phyloP scores from a whole-genome alignment of 139 green algal genomes.

The Chlamydomonas sphaeroides region DNA sequence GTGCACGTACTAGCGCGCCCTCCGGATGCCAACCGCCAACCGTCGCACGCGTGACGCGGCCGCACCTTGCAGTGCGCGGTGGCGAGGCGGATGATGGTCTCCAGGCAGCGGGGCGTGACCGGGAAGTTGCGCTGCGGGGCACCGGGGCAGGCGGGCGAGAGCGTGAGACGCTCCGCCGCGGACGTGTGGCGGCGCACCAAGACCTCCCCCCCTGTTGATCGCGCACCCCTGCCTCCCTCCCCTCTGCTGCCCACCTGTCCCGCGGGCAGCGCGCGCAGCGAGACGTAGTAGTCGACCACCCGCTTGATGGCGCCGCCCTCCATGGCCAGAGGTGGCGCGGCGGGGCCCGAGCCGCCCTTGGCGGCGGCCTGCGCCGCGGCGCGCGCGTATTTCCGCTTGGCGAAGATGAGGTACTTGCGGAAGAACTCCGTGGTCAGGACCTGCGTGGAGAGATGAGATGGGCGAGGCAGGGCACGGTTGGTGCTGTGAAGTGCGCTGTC shows the following conservation, averaged over 20 bases:
- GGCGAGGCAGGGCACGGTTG: no score
- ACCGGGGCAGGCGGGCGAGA: no score
- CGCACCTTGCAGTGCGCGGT: conserved; percentile 93
- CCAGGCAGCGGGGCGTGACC: conserved; percentile 89
- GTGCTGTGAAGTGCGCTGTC: no score
- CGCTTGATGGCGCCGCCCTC: conserved; percentile 60
- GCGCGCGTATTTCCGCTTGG: conserved; percentile 52
- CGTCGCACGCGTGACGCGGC: no score
- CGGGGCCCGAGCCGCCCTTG: background rate
- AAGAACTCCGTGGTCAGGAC: conserved; percentile 76
- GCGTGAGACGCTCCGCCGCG: no score
- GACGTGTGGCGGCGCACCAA: no score
- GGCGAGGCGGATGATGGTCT: conserved; percentile 96
- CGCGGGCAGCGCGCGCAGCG: conserved; percentile 70
- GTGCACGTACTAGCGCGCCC: no score
- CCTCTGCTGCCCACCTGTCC: no score
- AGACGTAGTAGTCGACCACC: conserved; percentile 87
- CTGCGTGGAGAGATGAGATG: conserved; percentile 10
- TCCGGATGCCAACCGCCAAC: no score
- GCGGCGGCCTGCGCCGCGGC: conserved; percentile 22
- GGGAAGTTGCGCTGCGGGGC: conserved; percentile 61
- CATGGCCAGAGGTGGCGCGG: conserved; percentile 28
- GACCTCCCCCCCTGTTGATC: no score
- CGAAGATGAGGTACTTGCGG: conserved; percentile 81
- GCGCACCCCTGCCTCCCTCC: no score